Base-by-base conservation (phyloP, 192 early-diverging fungal genomes). In the Coemansia sp. region DNA sequence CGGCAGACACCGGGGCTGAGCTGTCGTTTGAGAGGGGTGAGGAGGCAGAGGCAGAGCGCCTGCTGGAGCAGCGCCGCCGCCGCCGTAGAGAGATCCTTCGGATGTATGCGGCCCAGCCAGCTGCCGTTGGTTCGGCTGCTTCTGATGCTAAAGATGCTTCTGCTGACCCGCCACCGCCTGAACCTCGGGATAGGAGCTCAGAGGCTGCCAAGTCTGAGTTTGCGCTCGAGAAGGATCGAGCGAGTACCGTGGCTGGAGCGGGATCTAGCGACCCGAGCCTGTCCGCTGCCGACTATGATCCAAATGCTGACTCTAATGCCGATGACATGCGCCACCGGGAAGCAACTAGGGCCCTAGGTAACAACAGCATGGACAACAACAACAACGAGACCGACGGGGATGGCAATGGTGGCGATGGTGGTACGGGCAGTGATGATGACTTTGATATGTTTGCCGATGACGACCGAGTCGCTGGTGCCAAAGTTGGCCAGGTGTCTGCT, bases 1-100 rank as follows among this genome's bases (percentile, higher is more conserved):
- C 19, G 22, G 33, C 17, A 33, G 36, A 16, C n/a, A 11, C 23
- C 22, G 44, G 52, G 19, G 42, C 54, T 45, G 36, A 31, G 13
- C 34, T 53, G 44, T 43, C 62, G 3, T 56, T 75, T 48, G 41
- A 65, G 20, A 47, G 66, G 16, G 80, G 84, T 47, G 66, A 77
- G 8, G 81, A 87, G 34, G 80, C 79, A 18, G 86, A 91, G 27
- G 87, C 92, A 55, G 82, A 89, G 45, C 67, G 78, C 36, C 44
- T 88, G 41, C 84, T 94, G 47, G 90, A 94, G 54, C 90, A 91
- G 75, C 81, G 91, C 6, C 79, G 90, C 27, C 82, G 79, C 51
- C 78, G 85, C 20, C 76, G 89, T 42, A 73, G 75, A 47, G 87
- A 79, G 21, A 90, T 96, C 37, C 42, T 96, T 34, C 64, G 80